These are phyloP conservation scores for Gypsophila paniculata DNA, from an alignment of 179 eudicot species.

Conservation along the genomic window DNA sequence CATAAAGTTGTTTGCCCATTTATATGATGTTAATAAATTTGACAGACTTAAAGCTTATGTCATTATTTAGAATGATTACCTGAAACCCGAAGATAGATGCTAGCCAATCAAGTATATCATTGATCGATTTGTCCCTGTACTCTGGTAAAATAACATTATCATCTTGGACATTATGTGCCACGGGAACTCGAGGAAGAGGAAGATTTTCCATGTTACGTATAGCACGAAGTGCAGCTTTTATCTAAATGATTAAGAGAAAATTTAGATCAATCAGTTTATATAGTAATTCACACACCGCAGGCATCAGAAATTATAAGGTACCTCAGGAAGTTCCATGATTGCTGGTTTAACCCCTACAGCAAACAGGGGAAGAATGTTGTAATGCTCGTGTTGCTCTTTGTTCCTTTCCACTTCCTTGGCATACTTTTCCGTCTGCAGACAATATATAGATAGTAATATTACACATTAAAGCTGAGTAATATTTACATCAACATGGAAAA, in stretches of 20 bases:
- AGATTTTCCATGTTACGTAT: conserved; percentile 57
- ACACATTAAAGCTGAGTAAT: conserved; percentile 7
- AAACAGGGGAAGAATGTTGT: conserved; percentile 84
- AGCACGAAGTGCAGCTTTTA: conserved; percentile 79
- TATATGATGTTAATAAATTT: not conserved
- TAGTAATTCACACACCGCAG: conserved; percentile 11
- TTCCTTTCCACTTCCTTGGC: conserved; percentile 91
- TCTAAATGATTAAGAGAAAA: conserved; percentile 38
- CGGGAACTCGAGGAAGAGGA: conserved; percentile 45
- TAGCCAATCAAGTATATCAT: conserved; percentile 92
- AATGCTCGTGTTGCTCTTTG: conserved; percentile 64
- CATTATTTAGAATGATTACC: conserved; percentile 37
- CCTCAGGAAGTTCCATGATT: conserved; percentile 97
- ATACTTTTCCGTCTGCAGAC: conserved; percentile 56
- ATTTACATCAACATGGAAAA: conserved; percentile 6
- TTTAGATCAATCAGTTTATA: not conserved
- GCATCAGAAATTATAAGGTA: conserved; percentile 22
- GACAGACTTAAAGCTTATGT: too few relatives aligned
- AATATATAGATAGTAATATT: conserved; percentile 19
- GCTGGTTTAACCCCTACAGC: conserved; percentile 76
- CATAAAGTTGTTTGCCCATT: too few relatives aligned
- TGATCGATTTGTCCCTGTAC: conserved; percentile 46
- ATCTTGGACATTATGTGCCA: conserved; percentile 31
- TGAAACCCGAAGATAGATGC: conserved; percentile 82
- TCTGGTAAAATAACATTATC: conserved; percentile 42